phyloP scores from a whole-genome alignment of 2,329 filamentous ascomycete genomes.

The Penicillium sp. region DNA sequence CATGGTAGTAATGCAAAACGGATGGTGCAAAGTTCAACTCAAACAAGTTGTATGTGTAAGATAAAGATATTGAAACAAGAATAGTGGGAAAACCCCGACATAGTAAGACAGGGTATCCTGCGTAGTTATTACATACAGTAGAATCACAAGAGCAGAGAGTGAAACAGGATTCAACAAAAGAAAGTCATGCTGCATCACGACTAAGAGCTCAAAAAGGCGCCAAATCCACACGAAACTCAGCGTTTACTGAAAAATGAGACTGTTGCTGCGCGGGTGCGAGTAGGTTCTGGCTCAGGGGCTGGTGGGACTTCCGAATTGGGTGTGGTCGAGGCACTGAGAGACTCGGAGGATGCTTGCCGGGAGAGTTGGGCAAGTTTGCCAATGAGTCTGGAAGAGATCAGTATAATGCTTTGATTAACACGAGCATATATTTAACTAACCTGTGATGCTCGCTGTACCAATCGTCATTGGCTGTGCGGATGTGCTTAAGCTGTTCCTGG shows the following conservation, averaged over 20 bases:
- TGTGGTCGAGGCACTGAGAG: constrained; percentile 32
- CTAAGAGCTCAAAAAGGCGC: neutral
- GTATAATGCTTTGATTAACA: neutral
- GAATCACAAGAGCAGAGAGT: constrained; percentile 20
- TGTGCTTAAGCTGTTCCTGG: constrained; percentile 48
- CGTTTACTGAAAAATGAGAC: constrained; percentile 13
- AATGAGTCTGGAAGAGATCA: constrained; percentile 34
- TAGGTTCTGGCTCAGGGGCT: constrained; percentile 19
- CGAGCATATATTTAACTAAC: constrained; percentile 27
- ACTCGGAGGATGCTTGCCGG: constrained; percentile 30
- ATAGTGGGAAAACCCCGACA: constrained; percentile 11
- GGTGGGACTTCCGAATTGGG: constrained; percentile 27
- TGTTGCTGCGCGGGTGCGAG: constrained; percentile 16
- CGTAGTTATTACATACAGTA: constrained; percentile 26
- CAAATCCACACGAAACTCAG: neutral
- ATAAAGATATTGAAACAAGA: constrained; percentile 25
- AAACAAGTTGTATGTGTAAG: constrained; percentile 3
- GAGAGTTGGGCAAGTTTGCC: constrained; percentile 40
- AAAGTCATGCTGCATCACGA: constrained; percentile 20
- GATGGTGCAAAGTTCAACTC: neutral
- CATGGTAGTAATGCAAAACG: neutral
- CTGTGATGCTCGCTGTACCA: constrained; percentile 46
- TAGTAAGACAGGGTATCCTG: constrained; percentile 28
- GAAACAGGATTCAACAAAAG: constrained; percentile 25
- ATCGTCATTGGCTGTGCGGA: constrained; percentile 47